These are phyloP conservation scores for Neonectria hederae DNA, from an alignment of 2,329 filamentous ascomycete genomes.

Conservation along the genomic window DNA sequence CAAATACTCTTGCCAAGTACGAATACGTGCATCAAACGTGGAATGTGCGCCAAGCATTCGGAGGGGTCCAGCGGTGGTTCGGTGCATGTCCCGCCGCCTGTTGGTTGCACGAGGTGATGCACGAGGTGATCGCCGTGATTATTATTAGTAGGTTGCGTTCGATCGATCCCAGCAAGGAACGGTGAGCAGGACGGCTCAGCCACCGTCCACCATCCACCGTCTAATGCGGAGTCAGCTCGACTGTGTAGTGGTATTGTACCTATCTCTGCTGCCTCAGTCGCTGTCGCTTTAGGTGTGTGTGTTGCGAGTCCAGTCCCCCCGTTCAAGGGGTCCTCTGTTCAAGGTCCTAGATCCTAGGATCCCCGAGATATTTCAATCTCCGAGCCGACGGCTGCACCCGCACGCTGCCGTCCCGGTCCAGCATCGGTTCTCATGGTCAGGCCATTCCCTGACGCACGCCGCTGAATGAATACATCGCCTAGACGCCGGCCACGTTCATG, in stretches of 20 bases:
- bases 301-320: constrained; percentile 7
- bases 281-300: constrained; percentile 17
- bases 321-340: neutral
- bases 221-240: neutral
- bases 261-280: neutral
- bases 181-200: constrained; percentile 7
- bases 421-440: constrained; percentile 6
- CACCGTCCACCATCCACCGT: neutral
- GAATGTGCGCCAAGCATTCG: constrained; percentile 1
- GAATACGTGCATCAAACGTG: constrained; percentile 16
- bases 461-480: constrained; percentile 13
- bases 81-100: neutral
- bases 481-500: constrained; percentile 33
- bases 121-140: neutral
- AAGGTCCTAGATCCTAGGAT: neutral
- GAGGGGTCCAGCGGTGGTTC: constrained; percentile 1
- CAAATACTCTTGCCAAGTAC: constrained; percentile 8
- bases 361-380: constrained; percentile 10
- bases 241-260: neutral
- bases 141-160: constrained; percentile 16
- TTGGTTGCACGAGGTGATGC: neutral
- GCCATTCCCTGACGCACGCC: constrained; percentile 18
- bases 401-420: neutral
- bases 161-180: constrained; percentile 3
- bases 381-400: constrained; percentile 15